A percentile compares a stretch with the other conserved stretches of the same genome.
Evolutionary conservation across 495 filamentous ascomycete genomes (phyloP).

Genomic region (Penicillium canariense): DNA sequence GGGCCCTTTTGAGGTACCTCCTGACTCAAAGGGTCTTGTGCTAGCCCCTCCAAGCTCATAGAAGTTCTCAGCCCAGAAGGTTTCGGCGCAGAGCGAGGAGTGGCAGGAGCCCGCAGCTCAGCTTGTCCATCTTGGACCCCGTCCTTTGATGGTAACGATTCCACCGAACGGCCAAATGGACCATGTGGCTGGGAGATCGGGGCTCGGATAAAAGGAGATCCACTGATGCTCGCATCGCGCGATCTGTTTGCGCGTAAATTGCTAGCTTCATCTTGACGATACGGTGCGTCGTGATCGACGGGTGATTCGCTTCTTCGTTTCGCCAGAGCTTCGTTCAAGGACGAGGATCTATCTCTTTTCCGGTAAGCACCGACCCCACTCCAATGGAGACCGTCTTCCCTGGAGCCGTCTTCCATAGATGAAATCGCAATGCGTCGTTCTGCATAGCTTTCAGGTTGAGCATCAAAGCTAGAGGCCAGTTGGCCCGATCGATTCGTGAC

Average conservation of each 20-base stretch:
- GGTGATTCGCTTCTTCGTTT: conserved; percentile 23
- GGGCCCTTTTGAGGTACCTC: conserved; percentile 13
- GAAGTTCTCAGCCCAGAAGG: conserved; percentile 34
- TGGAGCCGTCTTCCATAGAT: conserved; percentile 12
- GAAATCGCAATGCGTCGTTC: conserved; percentile 12
- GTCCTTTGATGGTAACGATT: conserved; percentile 30
- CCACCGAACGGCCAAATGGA: conserved; percentile 34
- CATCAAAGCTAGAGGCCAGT: conserved; percentile 11
- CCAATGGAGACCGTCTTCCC: conserved; percentile 2
- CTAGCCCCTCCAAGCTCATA: conserved; percentile 23
- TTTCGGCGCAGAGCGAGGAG: conserved; percentile 20
- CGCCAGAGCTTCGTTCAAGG: conserved; percentile 15
- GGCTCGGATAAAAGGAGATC: conserved; percentile 42
- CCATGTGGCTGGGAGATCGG: conserved; percentile 31
- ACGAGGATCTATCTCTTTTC: conserved; percentile 30
- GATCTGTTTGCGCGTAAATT: conserved; percentile 30
- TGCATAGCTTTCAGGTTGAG: conserved; percentile 1
- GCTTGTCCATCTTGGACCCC: conserved; percentile 28
- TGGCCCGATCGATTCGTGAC: conserved; percentile 8
- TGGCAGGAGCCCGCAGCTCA: conserved; percentile 18
- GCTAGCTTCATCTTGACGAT: conserved; percentile 17
- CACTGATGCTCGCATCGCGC: conserved; percentile 41
- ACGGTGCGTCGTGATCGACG: conserved; percentile 15
- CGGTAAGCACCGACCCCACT: conserved; percentile 5
- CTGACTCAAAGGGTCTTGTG: conserved; percentile 15